These are phyloP conservation scores for Entomortierella lignicola DNA, from an alignment of 192 early-diverging fungal species.

Conservation along the genomic window DNA sequence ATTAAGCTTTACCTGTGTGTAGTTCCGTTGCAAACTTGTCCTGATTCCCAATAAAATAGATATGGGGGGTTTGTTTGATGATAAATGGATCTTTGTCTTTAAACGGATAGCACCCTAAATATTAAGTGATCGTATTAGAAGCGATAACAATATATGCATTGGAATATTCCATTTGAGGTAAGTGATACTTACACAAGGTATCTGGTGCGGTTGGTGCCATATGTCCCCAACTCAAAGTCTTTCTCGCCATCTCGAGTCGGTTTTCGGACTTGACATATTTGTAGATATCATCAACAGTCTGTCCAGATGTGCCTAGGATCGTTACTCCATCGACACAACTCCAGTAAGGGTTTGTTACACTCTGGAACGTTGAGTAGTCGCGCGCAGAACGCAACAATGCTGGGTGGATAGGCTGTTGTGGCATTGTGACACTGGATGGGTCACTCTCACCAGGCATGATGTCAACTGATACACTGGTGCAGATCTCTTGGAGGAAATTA, in stretches of 20 bases:
- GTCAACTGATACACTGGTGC: constrained; percentile 71
- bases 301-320: constrained; percentile 85
- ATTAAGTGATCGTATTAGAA: too few relatives aligned
- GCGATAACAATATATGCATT: background rate
- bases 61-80: constrained; percentile 74
- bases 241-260: constrained; percentile 77
- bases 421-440: constrained; percentile 80
- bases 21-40: constrained; percentile 70
- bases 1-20: constrained; percentile 56
- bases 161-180: background rate
- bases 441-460: constrained; percentile 88
- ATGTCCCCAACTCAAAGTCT: constrained; percentile 85
- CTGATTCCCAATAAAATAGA: constrained; percentile 95
- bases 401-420: constrained; percentile 87
- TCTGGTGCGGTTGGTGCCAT: constrained; percentile 95
- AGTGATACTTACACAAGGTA: constrained; percentile 79
- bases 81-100: constrained; percentile 90
- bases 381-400: constrained; percentile 75
- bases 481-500: constrained; percentile 71
- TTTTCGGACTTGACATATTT: constrained; percentile 70
- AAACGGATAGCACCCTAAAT: constrained; percentile 91
- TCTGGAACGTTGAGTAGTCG: constrained; percentile 70
- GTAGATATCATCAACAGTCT: constrained; percentile 88
- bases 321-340: constrained; percentile 75
- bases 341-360: constrained; percentile 86